These are phyloP conservation scores for Yamadazyma epiphylla DNA, from an alignment of 1,139 yeast genomes.

Conservation along the genomic window DNA sequence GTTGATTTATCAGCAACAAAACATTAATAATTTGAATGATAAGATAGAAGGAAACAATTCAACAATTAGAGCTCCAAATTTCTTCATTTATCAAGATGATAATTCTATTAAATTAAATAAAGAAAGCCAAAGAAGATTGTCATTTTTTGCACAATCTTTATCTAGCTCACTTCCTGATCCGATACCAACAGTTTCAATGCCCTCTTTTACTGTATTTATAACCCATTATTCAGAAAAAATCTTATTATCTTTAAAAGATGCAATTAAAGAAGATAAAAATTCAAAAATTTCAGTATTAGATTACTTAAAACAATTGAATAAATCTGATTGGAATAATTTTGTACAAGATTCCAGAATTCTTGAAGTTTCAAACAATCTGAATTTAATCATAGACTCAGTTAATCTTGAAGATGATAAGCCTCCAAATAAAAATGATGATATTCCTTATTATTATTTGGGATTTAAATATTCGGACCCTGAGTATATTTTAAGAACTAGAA, in stretches of 20 bases:
- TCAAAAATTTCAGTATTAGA: slow-evolving; percentile 69
- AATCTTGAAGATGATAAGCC: no score
- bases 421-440: slow-evolving; percentile 43
- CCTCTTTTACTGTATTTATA: slow-evolving; percentile 76
- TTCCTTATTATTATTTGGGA: slow-evolving; percentile 72
- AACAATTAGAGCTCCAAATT: slow-evolving; percentile 55
- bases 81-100: slow-evolving; percentile 76
- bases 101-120: slow-evolving; percentile 33
- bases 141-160: slow-evolving; percentile 84
- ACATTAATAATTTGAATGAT: slow-evolving; percentile 17
- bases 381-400: background rate
- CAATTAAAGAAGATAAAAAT: slow-evolving; percentile 55
- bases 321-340: slow-evolving; percentile 74
- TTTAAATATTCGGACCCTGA: slow-evolving; percentile 62
- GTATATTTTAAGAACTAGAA: slow-evolving; percentile 61
- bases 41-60: slow-evolving; percentile 15
- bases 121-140: slow-evolving; percentile 78
- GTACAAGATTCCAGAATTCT: slow-evolving; percentile 59
- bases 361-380: slow-evolving; percentile 9
- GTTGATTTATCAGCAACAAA: slow-evolving; percentile 28
- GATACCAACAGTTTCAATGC: slow-evolving; percentile 68
- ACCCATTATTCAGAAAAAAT: slow-evolving; percentile 86
- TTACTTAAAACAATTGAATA: slow-evolving; percentile 65
- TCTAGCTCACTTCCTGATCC: slow-evolving; percentile 78
- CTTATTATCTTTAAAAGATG: slow-evolving; percentile 58